Evolutionary conservation across 768 basidiomycete genomes (phyloP), one percentile per base, ranked within the genome.

Genomic region (Galerina marginata): DNA sequence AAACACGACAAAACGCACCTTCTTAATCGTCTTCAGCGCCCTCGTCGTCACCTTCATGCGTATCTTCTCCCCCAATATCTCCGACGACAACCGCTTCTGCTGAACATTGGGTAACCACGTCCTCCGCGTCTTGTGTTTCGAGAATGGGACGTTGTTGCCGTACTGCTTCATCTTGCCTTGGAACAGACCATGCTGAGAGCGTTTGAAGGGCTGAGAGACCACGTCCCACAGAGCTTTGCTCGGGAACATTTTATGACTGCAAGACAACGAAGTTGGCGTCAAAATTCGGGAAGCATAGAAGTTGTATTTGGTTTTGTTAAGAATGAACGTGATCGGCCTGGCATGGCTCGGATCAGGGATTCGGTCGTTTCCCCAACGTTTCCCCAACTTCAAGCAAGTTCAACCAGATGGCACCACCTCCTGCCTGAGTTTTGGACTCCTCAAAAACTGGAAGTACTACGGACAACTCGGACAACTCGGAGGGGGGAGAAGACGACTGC

Each of bases 31-130:
- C 72, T 83, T 85, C 69, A 96, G 71, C 3, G 92, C 92, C 26
- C 89, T 76, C 29, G 90, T 86, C 1, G 93, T 92, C 54, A 95
- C 73, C 68, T 92, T 92, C 26, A 94, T 75, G 52, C 80, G 79
- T 4, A 96, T 68, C 45, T 77, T 77, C 52, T 81, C 72, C 33
- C 82, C 85, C 38, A 94, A 74, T 7, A 85, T 74, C 12, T 90
- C 88, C 11, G 91, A 93, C 63, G 77, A 83, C 46, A 95, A 66
- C 1, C 87, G 84, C 74, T 95, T 94, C 52, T 79, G 77, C 65
- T 95, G 93, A 23, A 94, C 82, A 74, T 96, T 96, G 38, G 94
- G 94, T 10, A 93, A 79, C 94, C 94, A 96, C 45, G 89, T 84
- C 42, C 94, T 81, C 51, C 91, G 88, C 25, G 95, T 95, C 78